These are phyloP conservation scores for Aaosphaeria arxii DNA, from an alignment of 2,329 filamentous ascomycete genomes.

Conservation along the genomic window DNA sequence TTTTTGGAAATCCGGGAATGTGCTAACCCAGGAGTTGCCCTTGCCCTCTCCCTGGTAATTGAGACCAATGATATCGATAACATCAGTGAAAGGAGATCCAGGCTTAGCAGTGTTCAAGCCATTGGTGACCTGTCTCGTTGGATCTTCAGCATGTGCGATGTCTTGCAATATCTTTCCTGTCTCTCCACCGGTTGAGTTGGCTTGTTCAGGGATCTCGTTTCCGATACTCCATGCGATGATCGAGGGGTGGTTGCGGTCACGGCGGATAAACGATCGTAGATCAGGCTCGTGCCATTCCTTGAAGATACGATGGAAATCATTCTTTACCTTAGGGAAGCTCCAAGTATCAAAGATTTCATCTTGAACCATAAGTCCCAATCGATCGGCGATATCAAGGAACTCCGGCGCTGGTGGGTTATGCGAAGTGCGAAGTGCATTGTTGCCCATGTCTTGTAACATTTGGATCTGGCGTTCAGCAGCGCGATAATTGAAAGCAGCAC, in stretches of 20 bases:
- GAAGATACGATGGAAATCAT: slow-evolving; percentile 54
- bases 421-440: slow-evolving; percentile 51
- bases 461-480: slow-evolving; percentile 50
- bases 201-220: slow-evolving; percentile 54
- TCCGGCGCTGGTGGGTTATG: slow-evolving; percentile 55
- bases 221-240: slow-evolving; percentile 53
- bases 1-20: slow-evolving; percentile 42
- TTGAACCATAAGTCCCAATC: slow-evolving; percentile 50
- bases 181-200: slow-evolving; percentile 26
- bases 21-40: slow-evolving; percentile 31
- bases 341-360: slow-evolving; percentile 57
- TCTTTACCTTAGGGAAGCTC: slow-evolving; percentile 43
- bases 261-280: slow-evolving; percentile 49
- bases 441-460: slow-evolving; percentile 49
- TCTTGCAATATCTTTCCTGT: slow-evolving; percentile 37
- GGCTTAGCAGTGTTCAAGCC: slow-evolving; percentile 49
- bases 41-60: slow-evolving; percentile 58
- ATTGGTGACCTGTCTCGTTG: slow-evolving; percentile 45
- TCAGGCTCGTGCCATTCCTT: slow-evolving; percentile 54
- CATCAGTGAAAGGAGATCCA: slow-evolving; percentile 36
- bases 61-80: slow-evolving; percentile 49
- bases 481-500: slow-evolving; percentile 49
- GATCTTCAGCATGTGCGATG: slow-evolving; percentile 48
- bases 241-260: slow-evolving; percentile 56
- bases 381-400: slow-evolving; percentile 50